phyloP scores from a whole-genome alignment of 148 eudicot species.

The Oxyria digyna region DNA sequence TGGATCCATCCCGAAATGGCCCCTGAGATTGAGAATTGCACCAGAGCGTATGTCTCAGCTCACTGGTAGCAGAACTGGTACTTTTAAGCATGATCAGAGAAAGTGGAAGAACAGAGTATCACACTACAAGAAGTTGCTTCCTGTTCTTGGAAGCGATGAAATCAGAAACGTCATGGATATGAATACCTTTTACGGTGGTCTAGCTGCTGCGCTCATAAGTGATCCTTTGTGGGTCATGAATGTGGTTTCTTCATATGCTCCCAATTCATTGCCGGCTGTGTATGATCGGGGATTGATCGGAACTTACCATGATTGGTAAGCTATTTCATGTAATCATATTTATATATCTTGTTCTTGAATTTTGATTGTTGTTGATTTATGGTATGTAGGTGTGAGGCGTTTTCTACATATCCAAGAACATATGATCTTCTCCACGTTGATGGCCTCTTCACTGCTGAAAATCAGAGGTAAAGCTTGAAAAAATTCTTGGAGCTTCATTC shows the following conservation, averaged over 20 bases:
- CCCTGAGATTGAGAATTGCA: slow-evolving; percentile 37
- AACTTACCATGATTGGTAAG: slow-evolving; percentile 84
- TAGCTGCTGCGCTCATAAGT: slow-evolving; percentile 59
- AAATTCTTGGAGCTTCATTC: background rate
- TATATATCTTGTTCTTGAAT: background rate
- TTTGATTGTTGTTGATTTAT: background rate
- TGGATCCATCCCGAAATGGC: slow-evolving; percentile 61
- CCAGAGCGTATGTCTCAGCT: slow-evolving; percentile 57
- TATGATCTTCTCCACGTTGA: slow-evolving; percentile 89
- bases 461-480: slow-evolving; percentile 82
- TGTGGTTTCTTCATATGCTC: slow-evolving; percentile 69
- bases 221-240: slow-evolving; percentile 97
- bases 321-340: background rate
- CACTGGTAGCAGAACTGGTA: slow-evolving; percentile 47
- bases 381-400: slow-evolving; percentile 79
- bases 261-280: slow-evolving; percentile 63
- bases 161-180: slow-evolving; percentile 90
- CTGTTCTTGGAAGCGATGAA: slow-evolving; percentile 55
- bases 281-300: slow-evolving; percentile 93
- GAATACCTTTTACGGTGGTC: slow-evolving; percentile 82
- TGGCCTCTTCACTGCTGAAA: slow-evolving; percentile 73
- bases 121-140: slow-evolving; percentile 76
- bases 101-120: slow-evolving; percentile 61
- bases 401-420: slow-evolving; percentile 97
- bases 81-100: slow-evolving; percentile 55